Evolutionary conservation across 2,329 filamentous ascomycete genomes (phyloP).

Genomic region (Daldinia sp.): DNA sequence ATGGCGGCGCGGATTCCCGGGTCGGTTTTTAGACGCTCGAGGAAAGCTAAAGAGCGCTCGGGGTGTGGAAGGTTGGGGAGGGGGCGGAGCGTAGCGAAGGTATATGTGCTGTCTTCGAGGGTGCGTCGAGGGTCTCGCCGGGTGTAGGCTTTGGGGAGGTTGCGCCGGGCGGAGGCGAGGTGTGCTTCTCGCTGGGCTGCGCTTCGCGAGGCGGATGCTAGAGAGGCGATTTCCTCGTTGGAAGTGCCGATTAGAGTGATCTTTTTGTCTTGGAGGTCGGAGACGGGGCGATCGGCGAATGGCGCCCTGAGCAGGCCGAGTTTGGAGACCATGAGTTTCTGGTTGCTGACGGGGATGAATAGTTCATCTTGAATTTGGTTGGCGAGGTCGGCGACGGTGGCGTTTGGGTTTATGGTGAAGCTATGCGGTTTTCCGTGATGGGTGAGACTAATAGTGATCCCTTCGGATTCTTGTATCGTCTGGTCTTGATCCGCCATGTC

Average conservation of each 20-base stretch:
- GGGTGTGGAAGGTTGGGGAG: constrained; percentile 81
- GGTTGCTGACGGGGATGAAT: constrained; percentile 67
- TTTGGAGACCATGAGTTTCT: constrained; percentile 74
- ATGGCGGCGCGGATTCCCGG: constrained; percentile 86
- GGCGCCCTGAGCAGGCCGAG: constrained; percentile 70
- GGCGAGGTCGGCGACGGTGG: constrained; percentile 67
- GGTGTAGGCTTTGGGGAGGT: constrained; percentile 39
- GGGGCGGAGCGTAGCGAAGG: constrained; percentile 80
- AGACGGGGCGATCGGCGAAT: constrained; percentile 63
- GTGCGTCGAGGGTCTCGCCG: constrained; percentile 48
- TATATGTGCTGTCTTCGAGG: constrained; percentile 73
- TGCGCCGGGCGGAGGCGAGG: constrained; percentile 47
- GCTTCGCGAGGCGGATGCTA: constrained; percentile 58
- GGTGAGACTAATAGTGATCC: constrained; percentile 56
- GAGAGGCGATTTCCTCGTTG: constrained; percentile 64
- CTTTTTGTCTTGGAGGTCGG: constrained; percentile 62
- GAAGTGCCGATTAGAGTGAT: constrained; percentile 72
- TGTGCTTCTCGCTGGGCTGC: constrained; percentile 58
- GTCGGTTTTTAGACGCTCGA: constrained; percentile 80
- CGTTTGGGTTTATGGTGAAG: constrained; percentile 54
- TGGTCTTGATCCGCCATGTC: constrained; percentile 32
- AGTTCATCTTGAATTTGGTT: constrained; percentile 63
- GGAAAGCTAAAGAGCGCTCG: constrained; percentile 72
- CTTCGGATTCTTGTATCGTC: constrained; percentile 17
- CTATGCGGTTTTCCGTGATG: constrained; percentile 57